phyloP scores from a whole-genome alignment of 176 grass and related monocot species.

The Carex parvula region DNA sequence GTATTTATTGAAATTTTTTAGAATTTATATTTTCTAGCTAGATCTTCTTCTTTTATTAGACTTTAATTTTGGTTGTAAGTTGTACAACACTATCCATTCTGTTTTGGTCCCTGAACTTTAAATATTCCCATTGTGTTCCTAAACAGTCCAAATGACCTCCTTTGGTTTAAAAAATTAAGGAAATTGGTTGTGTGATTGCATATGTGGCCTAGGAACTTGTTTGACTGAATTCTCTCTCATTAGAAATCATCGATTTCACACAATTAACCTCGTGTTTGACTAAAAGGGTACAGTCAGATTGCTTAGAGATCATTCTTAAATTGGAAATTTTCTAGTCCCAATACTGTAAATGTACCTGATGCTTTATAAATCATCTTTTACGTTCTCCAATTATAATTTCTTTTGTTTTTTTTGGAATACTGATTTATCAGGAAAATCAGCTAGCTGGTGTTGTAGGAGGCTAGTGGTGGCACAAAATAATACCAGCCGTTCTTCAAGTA shows the following conservation, averaged over 20 bases:
- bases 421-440: constrained; percentile 41
- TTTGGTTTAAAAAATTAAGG: neutral
- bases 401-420: neutral
- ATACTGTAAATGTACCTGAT: neutral
- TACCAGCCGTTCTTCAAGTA: constrained; percentile 50
- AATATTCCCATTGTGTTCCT: neutral
- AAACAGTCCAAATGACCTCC: neutral
- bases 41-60: neutral
- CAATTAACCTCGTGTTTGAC: neutral
- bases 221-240: neutral
- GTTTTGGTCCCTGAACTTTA: neutral
- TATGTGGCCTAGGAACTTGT: neutral
- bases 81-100: neutral
- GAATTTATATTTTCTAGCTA: neutral
- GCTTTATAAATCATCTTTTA: neutral
- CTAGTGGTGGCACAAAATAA: constrained; percentile 67
- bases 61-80: neutral
- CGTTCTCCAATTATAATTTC: neutral
- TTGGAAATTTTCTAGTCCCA: neutral
- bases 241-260: neutral
- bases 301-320: neutral
- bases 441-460: constrained; percentile 74
- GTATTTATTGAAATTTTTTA: too few relatives aligned
- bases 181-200: neutral
- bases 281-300: neutral